phyloP scores from a whole-genome alignment of 129 eudicot species.

The Apium graveolens region DNA sequence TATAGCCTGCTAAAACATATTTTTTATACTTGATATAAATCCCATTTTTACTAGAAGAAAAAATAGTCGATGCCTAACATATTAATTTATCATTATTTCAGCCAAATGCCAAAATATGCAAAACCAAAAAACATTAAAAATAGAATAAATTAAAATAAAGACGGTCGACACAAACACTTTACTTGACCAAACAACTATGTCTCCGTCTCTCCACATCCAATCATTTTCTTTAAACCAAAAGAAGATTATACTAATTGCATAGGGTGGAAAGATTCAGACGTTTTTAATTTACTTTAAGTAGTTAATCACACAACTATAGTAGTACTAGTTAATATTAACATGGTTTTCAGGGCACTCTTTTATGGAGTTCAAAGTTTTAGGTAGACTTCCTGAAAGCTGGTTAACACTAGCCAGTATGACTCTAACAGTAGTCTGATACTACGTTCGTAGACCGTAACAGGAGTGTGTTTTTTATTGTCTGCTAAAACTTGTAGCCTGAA shows the following conservation, averaged over 20 bases:
- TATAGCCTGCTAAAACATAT: too few relatives aligned
- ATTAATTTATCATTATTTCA: too few relatives aligned
- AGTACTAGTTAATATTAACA: background rate
- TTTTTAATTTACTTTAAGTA: background rate
- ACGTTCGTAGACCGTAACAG: too few relatives aligned
- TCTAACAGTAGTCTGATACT: background rate
- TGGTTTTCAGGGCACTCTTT: slow-evolving; percentile 6
- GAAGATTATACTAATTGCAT: background rate
- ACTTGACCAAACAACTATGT: too few relatives aligned
- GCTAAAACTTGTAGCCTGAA: too few relatives aligned
- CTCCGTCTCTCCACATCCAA: slow-evolving; percentile 3
- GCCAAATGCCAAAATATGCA: too few relatives aligned
- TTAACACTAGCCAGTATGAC: background rate
- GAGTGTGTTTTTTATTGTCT: background rate
- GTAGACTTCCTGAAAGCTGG: slow-evolving; percentile 9
- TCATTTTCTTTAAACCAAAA: background rate
- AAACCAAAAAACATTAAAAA: too few relatives aligned
- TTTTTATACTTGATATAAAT: too few relatives aligned
- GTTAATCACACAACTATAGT: background rate
- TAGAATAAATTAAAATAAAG: too few relatives aligned
- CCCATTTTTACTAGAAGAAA: too few relatives aligned
- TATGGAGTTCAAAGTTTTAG: background rate
- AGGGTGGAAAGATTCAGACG: background rate
- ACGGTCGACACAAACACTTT: too few relatives aligned
- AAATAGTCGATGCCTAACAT: too few relatives aligned